Evolutionary conservation across 257 asterid genomes (phyloP), one percentile per base, ranked within the genome.

Genomic region (Jacaranda copaia): DNA sequence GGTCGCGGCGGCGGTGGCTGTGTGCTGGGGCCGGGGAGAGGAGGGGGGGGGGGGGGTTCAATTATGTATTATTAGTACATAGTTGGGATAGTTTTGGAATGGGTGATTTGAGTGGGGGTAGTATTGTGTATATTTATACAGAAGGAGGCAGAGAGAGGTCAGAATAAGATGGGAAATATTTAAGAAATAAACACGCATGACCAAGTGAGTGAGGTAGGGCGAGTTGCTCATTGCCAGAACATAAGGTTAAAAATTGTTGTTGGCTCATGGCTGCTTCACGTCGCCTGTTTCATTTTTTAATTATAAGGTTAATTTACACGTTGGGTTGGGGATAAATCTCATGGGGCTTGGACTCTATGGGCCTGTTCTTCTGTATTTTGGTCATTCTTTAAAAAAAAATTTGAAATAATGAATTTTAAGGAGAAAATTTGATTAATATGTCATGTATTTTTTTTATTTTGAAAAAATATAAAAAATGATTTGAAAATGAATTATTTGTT

Each of bases 221-320:
- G 4, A 43, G 72, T 45, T 3, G 70, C 32, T 72, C 55, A 73
- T 56, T 59, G 77, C 68, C 76, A 68, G 73, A 49, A 62, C 75
- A 70, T 39, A 64, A 15, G 61, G 82, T 73, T 80, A 77, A 67
- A 77, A 69, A 72, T 72, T 0, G 35, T 70, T 36, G 72, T 72
- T 70, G 77, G n/a, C n/a, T n/a, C n/a, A n/a, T n/a, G n/a, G 68
- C 72, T 14, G 19, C 25, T 64, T 64, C 70, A 81, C 79, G 82
- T 72, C 76, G 49, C 18, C 15, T 15, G 4, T 59, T 8, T 36
- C 49, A 46, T 20, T 20, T 52, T 51, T 55, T 55, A 55, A 55
- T 48, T 9, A 48, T 1, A 42, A 4, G 15, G 57, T 48, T 9
- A 15, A 13, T 55, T n/a, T 19, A 6, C 10, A 55, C 5, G 2